Percentiles rank a stretch among this genome's conserved stretches.
Evolutionary conservation across 2,329 filamentous ascomycete genomes (phyloP).

Genomic region (Lojkania enalia): DNA sequence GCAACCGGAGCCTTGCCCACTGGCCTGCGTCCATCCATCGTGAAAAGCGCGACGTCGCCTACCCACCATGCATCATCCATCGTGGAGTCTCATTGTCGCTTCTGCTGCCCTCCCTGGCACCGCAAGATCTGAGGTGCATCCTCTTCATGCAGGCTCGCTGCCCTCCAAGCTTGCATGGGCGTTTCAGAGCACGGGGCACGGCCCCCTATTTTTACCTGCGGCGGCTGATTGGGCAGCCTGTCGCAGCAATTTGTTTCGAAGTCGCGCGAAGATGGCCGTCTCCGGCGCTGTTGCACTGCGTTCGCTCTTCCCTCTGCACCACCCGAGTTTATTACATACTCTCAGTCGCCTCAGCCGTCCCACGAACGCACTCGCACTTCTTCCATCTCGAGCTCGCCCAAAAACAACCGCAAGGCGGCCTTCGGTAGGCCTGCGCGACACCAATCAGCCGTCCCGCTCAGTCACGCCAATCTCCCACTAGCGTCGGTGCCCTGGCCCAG

Average conservation of each 20-base stretch:
- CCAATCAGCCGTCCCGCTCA: not conserved
- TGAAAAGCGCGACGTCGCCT: too few relatives aligned
- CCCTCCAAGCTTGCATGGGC: not conserved
- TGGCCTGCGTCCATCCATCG: too few relatives aligned
- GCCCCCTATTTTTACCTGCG: constrained; percentile 11
- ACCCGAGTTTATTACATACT: not conserved
- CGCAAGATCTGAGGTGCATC: not conserved
- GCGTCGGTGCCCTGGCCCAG: constrained; percentile 1
- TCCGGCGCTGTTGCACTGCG: not conserved
- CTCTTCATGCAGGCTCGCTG: not conserved
- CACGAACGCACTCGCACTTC: not conserved
- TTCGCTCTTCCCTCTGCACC: not conserved
- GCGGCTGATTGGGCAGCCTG: constrained; percentile 15
- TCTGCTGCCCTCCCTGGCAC: not conserved
- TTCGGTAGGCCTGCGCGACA: too few relatives aligned
- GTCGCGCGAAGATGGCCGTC: not conserved
- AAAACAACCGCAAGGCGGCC: too few relatives aligned
- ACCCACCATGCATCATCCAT: too few relatives aligned
- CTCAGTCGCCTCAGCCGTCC: not conserved
- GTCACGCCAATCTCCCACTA: constrained; percentile 1
- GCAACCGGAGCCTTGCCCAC: too few relatives aligned
- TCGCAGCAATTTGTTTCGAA: constrained; percentile 11
- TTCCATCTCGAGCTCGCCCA: too few relatives aligned
- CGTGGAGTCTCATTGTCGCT: too few relatives aligned
- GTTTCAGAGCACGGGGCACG: constrained; percentile 4